A percentile compares a stretch with the other conserved stretches of the same genome.
Conservation (phyloP, 225 moss, liverwort and hornwort species). For the Ulota crispa region DNA sequence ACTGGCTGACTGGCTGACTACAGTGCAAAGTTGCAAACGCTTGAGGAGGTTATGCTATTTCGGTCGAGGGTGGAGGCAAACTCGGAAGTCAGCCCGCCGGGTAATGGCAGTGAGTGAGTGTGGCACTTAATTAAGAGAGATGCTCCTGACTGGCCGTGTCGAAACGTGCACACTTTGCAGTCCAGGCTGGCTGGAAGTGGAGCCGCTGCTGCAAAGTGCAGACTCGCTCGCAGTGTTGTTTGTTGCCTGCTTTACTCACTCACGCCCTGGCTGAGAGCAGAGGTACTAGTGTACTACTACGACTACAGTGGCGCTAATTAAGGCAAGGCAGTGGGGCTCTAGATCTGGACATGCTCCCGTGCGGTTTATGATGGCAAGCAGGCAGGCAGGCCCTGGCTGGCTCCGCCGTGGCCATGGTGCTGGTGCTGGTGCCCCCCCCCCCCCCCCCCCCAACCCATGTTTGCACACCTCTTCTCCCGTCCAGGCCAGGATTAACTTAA, state of each 20-base stretch:
- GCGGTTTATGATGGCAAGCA: constrained; percentile 6
- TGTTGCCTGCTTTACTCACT: background rate
- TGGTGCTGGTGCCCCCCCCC: too few species aligned
- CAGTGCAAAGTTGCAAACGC: background rate
- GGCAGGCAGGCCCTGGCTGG: too few species aligned
- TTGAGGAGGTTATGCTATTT: constrained; percentile 25
- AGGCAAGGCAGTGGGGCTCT: background rate
- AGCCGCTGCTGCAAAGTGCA: too few species aligned
- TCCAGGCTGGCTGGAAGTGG: constrained; percentile 21
- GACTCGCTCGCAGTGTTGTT: background rate
- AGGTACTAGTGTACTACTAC: background rate
- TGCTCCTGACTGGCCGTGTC: constrained; percentile 10
- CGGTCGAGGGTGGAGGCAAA: constrained; percentile 15
- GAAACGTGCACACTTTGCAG: constrained; percentile 37
- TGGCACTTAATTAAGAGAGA: constrained; percentile 18
- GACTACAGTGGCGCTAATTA: constrained; percentile 4
- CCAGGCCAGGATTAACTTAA: background rate
- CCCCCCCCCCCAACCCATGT: background rate
- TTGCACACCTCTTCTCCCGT: background rate
- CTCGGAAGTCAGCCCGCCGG: constrained; percentile 13
- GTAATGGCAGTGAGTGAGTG: background rate
- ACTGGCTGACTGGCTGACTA: background rate
- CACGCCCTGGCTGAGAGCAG: too few species aligned
- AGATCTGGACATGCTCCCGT: background rate
- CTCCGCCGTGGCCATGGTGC: too few species aligned